Evolutionary conservation across 1,284 basidiomycete species (phyloP), one percentile per base, ranked within the genome.

Genomic region (Melampsora americana): DNA sequence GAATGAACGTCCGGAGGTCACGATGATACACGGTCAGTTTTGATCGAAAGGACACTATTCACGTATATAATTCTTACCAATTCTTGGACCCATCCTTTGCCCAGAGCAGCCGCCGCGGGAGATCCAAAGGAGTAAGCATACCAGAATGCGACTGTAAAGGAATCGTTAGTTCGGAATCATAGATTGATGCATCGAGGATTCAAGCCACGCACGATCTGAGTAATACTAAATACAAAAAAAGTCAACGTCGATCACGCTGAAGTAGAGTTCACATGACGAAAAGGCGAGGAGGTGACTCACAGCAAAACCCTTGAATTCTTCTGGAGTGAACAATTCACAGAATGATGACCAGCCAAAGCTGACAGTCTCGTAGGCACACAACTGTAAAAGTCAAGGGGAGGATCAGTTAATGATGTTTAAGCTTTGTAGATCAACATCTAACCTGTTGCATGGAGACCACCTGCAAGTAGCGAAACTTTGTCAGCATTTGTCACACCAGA

Each of bases 291-390:
- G n/a, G 28, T 80, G 80, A 28, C 81, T 81, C 80, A 90, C 89
- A 78, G 88, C 86, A 80, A 86, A 90, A 0, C 87, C 86, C 77
- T 86, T 84, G 88, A 88, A 90, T 80, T 90, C 89, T 66, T 87
- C 85, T 78, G 88, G 84, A 16, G 88, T 90, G 81, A 90, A 90
- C 5, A 89, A 81, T 16, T 84, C 82, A 79, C 88, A 86, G 80
- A 86, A 86, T 5, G 81, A 78, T 1, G 84, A 85, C 53, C 84
- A 84, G 14, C 85, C 85, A 1, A 86, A 80, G 1, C 85, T 82
- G 59, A 85, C 85, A 23, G 84, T 84, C 81, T 84, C 78, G 46
- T 75, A 53, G 0, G 80, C 80, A 44, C 80, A 80, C 56, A 79
- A 78, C 78, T 79, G 62, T 20, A 48, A 23, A 32, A 12, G 18